phyloP scores from a whole-genome alignment of 2,329 filamentous ascomycete species.

The Hymenoscyphus scutula region DNA sequence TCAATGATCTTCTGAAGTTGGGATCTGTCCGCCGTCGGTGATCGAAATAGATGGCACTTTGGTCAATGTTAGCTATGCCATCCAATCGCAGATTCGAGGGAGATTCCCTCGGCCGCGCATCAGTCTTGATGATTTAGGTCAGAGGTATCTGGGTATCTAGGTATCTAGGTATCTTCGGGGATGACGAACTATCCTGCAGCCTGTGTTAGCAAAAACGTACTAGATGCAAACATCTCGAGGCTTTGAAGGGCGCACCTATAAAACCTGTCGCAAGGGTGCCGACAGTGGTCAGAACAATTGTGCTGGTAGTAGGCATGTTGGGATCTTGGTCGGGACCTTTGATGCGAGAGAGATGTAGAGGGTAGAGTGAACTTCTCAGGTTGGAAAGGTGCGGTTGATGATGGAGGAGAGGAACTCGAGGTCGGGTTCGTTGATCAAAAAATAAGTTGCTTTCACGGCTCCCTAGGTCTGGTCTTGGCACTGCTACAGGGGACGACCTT shows the following conservation, averaged over 20 bases:
- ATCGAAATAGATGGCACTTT: slow-evolving; percentile 67
- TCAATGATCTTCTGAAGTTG: slow-evolving; percentile 65
- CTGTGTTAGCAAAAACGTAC: slow-evolving; percentile 6
- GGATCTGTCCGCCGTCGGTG: slow-evolving; percentile 61
- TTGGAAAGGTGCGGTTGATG: slow-evolving; percentile 13
- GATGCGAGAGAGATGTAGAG: slow-evolving; percentile 1
- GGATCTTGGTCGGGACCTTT: not conserved
- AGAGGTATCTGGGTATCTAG: no score
- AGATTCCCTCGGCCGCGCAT: not conserved
- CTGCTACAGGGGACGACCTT: no score
- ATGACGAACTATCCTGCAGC: slow-evolving; percentile 13
- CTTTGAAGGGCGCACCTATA: slow-evolving; percentile 48
- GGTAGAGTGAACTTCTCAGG: not conserved
- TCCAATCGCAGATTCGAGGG: not conserved
- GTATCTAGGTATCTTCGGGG: no score
- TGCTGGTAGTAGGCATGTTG: slow-evolving; percentile 50
- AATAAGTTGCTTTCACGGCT: not conserved
- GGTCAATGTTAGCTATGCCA: slow-evolving; percentile 23
- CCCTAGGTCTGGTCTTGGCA: not conserved
- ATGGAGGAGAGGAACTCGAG: not conserved
- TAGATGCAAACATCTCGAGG: not conserved
- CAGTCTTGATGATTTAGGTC: not conserved
- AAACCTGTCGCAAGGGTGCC: slow-evolving; percentile 59
- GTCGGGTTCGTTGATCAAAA: not conserved
- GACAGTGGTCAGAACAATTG: slow-evolving; percentile 59